These are phyloP conservation scores for Syncephalastrum monosporum DNA, from an alignment of 371 early-diverging fungal genomes.

Conservation along the genomic window DNA sequence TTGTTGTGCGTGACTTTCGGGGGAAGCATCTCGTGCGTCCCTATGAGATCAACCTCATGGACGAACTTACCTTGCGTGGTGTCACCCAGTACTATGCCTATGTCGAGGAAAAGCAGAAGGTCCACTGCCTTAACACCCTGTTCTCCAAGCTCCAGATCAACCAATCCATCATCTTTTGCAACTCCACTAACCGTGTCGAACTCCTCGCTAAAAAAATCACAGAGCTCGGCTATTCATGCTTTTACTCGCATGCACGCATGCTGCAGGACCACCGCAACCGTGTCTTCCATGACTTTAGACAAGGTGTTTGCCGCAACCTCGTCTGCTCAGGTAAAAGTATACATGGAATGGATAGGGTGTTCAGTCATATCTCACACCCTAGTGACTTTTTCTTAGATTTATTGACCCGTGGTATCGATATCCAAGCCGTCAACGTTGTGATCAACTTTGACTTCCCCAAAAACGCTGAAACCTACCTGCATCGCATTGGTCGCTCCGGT, in stretches of 20 bases:
- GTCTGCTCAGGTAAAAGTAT: slow-evolving; percentile 79
- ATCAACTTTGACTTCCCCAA: slow-evolving; percentile 99
- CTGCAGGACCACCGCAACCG: slow-evolving; percentile 96
- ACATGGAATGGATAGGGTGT: no score
- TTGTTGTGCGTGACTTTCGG: slow-evolving; percentile 93
- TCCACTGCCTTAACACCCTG: slow-evolving; percentile 96
- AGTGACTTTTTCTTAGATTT: slow-evolving; percentile 62
- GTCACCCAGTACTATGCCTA: slow-evolving; percentile 99
- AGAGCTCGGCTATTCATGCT: slow-evolving; percentile 97
- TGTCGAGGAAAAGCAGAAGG: slow-evolving; percentile 98
- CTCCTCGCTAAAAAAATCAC: slow-evolving; percentile 97
- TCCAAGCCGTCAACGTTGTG: slow-evolving; percentile 98
- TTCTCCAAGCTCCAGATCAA: slow-evolving; percentile 99
- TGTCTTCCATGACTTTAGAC: slow-evolving; percentile 98
- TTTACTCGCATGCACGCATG: slow-evolving; percentile 98
- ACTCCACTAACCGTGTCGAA: slow-evolving; percentile 97
- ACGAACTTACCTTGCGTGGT: slow-evolving; percentile 96
- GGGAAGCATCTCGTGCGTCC: slow-evolving; percentile 92
- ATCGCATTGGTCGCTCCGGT: slow-evolving; percentile 98
- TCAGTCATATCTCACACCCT: no score
- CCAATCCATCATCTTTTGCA: slow-evolving; percentile 99
- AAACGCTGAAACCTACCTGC: slow-evolving; percentile 98
- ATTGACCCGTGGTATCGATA: slow-evolving; percentile 99
- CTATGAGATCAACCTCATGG: slow-evolving; percentile 98
- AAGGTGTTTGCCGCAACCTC: slow-evolving; percentile 93